Evolutionary conservation across 1,284 basidiomycete species (phyloP), one percentile per base, ranked within the genome.

Genomic region (Neolentinus lepideus): DNA sequence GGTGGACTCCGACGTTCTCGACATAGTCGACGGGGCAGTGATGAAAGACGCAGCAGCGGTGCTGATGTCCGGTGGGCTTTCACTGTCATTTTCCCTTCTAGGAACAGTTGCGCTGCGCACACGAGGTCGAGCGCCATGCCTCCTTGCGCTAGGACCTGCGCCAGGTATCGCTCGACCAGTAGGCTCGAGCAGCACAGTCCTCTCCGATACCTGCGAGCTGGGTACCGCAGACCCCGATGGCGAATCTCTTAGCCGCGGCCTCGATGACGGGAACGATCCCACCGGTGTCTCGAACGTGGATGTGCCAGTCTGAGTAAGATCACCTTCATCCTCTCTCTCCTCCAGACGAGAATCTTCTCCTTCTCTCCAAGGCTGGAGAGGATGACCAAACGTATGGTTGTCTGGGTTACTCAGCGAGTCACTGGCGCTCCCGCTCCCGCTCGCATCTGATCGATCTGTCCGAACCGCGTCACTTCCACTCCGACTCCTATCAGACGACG

Each of bases 351-450:
- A 12, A 64, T 57, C 24, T 43, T 52, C 14, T 46, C 55, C 1
- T 57, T 58, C 2, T 52, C 54, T 9, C 59, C 57, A 29, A 12
- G 6, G 51, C 6, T 21, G 65, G 61, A 70, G 64, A 14, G 80
- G 84, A 53, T 79, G 76, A 8, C 85, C 86, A 66, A 88, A 88
- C 6, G 86, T 88, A 64, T 88, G 76, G 65, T 86, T 87, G 63
- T 87, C 85, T 0, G 73, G 74, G 52, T 75, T 78, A 61, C 80
- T 82, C 47, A 68, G 67, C 24, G 71, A 51, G 2, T 77, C 75
- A 35, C 80, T 80, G 57, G 69, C 77, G 65, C 75, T 82, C 19
- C 77, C 80, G 16, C 35, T 45, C 36, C 53, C 53, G 24, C 51
- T 36, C 22, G 9, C 8, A 4, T 8, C 51, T 36, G 19, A 31